A percentile compares a stretch with the other conserved stretches of the same genome.
Conservation (phyloP, 202 grass and related monocot species). For the Brachypodium distachyon region DNA sequence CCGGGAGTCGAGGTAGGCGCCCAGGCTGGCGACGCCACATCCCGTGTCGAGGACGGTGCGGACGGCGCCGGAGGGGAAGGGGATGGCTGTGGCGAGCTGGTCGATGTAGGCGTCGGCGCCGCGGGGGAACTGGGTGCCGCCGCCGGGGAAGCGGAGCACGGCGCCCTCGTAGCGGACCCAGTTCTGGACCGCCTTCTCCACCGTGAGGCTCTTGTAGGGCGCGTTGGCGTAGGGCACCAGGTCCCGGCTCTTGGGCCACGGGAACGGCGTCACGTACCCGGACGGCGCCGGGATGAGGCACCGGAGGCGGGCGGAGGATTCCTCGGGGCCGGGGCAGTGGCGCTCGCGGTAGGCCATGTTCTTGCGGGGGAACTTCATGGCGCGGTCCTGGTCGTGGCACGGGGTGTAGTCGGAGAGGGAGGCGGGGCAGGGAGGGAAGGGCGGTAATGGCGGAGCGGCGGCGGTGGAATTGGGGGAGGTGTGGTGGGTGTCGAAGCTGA, state of each 20-base stretch:
- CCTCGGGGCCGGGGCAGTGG: slow-evolving; percentile 64
- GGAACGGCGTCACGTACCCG: slow-evolving; percentile 67
- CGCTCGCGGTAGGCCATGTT: slow-evolving; percentile 89
- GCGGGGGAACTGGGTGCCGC: slow-evolving; percentile 69
- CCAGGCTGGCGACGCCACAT: slow-evolving; percentile 79
- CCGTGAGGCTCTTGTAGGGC: slow-evolving; percentile 74
- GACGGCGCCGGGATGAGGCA: slow-evolving; percentile 65
- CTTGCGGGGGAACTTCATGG: slow-evolving; percentile 61
- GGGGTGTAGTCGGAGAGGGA: slow-evolving; percentile 64
- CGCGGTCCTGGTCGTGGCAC: slow-evolving; percentile 68
- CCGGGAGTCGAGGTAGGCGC: slow-evolving; percentile 49
- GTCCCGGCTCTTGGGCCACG: slow-evolving; percentile 74
- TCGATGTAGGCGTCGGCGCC: slow-evolving; percentile 76
- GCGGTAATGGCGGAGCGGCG: too few species aligned
- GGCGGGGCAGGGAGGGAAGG: slow-evolving; percentile 40
- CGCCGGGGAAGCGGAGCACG: slow-evolving; percentile 60
- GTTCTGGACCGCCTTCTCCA: slow-evolving; percentile 82
- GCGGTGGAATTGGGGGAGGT: background rate
- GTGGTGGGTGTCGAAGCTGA: slow-evolving; percentile 56
- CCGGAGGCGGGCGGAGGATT: too few species aligned
- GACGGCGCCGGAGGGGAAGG: slow-evolving; percentile 40
- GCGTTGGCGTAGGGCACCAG: slow-evolving; percentile 71
- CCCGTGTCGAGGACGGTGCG: slow-evolving; percentile 80
- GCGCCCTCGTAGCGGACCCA: slow-evolving; percentile 63
- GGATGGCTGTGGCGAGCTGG: slow-evolving; percentile 51